Evolutionary conservation across 2,329 filamentous ascomycete species (phyloP).

Genomic region (Stylonectria norvegica): DNA sequence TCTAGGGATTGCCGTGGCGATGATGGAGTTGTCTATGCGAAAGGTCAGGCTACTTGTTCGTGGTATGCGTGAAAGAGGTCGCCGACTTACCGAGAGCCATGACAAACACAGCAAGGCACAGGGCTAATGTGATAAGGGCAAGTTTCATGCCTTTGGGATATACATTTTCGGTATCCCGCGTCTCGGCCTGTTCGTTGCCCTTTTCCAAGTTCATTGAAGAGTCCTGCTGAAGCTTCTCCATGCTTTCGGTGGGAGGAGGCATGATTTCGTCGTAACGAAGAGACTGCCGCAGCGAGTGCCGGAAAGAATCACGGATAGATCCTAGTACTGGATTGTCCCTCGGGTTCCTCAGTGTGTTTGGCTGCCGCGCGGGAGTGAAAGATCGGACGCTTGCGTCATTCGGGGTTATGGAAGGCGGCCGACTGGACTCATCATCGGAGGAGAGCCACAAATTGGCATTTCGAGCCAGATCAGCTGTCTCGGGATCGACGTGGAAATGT

Average conservation of each 20-base stretch:
- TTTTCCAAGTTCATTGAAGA: not conserved
- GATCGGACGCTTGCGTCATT: constrained; percentile 22
- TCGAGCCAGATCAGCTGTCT: constrained; percentile 18
- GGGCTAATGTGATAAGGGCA: constrained; percentile 35
- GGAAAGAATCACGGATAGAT: constrained; percentile 15
- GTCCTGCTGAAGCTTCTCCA: constrained; percentile 25
- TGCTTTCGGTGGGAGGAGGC: constrained; percentile 21
- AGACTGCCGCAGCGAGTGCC: not conserved
- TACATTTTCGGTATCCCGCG: too few species aligned
- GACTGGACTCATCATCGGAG: constrained; percentile 21
- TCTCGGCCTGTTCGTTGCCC: not conserved
- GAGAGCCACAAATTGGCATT: constrained; percentile 25
- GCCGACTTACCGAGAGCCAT: constrained; percentile 36
- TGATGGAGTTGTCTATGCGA: constrained; percentile 37
- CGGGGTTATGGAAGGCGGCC: constrained; percentile 20
- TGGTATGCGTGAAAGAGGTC: not conserved
- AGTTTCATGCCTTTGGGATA: constrained; percentile 27
- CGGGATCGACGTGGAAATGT: constrained; percentile 23
- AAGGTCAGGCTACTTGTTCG: constrained; percentile 7
- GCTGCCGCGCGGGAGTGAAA: constrained; percentile 16
- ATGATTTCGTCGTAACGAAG: constrained; percentile 14
- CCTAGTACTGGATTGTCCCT: constrained; percentile 22
- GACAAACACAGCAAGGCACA: constrained; percentile 39
- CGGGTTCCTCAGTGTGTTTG: constrained; percentile 7
- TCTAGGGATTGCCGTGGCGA: constrained; percentile 43